A percentile compares a stretch with the other conserved stretches of the same genome.
These are phyloP conservation scores for Ophiostoma piceae DNA, from an alignment of 2,329 filamentous ascomycete genomes.

Conservation along the genomic window DNA sequence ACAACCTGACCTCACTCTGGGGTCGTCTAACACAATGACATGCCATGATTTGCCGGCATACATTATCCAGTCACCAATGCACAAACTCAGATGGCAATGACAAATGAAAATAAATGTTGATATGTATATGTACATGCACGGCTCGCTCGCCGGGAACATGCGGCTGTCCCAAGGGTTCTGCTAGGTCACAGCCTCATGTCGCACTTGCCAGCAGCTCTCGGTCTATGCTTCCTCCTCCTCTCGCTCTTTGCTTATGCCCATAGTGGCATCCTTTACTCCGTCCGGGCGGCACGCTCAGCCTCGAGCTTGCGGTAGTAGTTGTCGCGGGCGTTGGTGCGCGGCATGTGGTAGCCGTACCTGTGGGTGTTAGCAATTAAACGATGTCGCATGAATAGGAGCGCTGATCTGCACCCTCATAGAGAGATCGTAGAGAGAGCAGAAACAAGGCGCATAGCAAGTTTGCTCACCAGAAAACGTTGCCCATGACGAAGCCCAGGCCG, in stretches of 20 bases:
- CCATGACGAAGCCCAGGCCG: constrained; percentile 50
- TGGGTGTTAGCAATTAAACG: constrained; percentile 18
- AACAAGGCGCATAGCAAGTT: not conserved
- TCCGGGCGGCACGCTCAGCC: constrained; percentile 46
- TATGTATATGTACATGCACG: constrained; percentile 22
- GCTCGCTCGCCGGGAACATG: constrained; percentile 2
- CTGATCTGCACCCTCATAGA: not conserved
- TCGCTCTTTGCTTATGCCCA: constrained; percentile 7
- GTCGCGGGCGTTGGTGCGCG: constrained; percentile 55
- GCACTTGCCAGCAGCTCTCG: constrained; percentile 9
- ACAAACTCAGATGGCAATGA: not conserved
- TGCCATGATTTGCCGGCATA: not conserved
- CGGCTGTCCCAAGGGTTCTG: not conserved
- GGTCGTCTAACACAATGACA: not conserved
- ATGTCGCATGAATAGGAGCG: not conserved
- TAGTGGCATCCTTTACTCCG: not conserved
- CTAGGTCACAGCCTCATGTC: too few species aligned
- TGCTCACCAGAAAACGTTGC: constrained; percentile 54
- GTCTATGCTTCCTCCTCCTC: not conserved
- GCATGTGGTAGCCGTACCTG: constrained; percentile 60
- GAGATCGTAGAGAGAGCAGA: not conserved
- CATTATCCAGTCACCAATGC: not conserved
- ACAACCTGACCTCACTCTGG: not conserved
- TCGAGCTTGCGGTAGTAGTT: constrained; percentile 55
- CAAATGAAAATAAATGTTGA: constrained; percentile 9